Conservation (phyloP, 371 early-diverging fungal species). For the Dichotomocladium elegans region DNA sequence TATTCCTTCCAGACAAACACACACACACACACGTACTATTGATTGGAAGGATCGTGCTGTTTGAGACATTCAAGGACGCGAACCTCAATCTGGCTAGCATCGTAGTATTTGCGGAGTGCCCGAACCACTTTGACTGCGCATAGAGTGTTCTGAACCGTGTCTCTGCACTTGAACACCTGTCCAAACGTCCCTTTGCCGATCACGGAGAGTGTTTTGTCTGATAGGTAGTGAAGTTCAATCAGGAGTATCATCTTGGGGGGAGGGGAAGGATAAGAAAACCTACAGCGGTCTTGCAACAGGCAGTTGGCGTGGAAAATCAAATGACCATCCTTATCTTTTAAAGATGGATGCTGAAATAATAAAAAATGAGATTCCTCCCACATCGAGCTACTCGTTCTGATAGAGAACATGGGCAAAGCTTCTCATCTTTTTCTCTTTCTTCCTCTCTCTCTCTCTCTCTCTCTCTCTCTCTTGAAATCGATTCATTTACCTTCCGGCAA, state of each 20-base stretch:
- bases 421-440: background rate
- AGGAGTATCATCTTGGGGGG: background rate
- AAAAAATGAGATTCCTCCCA: background rate
- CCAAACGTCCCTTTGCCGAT: constrained; percentile 98
- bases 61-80: constrained; percentile 78
- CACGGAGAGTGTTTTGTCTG: constrained; percentile 76
- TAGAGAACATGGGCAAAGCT: too few species aligned
- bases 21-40: constrained; percentile 44
- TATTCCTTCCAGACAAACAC: background rate
- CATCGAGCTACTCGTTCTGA: too few species aligned
- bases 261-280: constrained; percentile 17
- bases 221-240: background rate
- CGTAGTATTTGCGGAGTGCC: constrained; percentile 91
- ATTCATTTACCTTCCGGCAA: too few species aligned
- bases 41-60: constrained; percentile 69
- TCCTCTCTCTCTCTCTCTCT: background rate
- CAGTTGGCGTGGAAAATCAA: constrained; percentile 75
- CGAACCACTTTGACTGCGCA: constrained; percentile 85
- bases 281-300: constrained; percentile 73
- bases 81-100: constrained; percentile 89
- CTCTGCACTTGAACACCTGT: constrained; percentile 89
- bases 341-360: background rate
- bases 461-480: background rate
- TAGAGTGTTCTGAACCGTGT: constrained; percentile 52
- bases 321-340: constrained; percentile 85